Conservation (phyloP, 805 yeast genomes). For the Pichia ethanolica region DNA sequence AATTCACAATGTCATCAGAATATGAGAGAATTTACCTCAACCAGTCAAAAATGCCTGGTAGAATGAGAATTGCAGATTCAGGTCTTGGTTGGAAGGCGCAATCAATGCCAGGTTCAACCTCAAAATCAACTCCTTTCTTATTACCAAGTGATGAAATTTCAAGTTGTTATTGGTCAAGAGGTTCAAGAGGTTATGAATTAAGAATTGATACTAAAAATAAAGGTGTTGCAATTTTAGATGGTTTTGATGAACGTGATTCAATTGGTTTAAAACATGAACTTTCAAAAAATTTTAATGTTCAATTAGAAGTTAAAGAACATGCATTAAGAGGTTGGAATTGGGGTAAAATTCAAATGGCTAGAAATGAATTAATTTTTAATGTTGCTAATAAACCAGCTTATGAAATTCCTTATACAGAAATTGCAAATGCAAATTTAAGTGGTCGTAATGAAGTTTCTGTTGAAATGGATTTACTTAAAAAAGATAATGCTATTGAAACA, state of each 20-base stretch:
- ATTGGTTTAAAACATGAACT: conserved; percentile 75
- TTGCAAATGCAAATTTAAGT: conserved; percentile 80
- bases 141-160: conserved; percentile 81
- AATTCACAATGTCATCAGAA: conserved; percentile 38
- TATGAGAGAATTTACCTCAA: conserved; percentile 88
- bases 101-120: conserved; percentile 35
- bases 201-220: conserved; percentile 82
- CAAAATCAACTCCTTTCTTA: conserved; percentile 66
- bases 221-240: conserved; percentile 84
- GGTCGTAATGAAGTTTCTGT: conserved; percentile 92
- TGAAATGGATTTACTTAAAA: conserved; percentile 54
- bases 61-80: conserved; percentile 91
- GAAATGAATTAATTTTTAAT: conserved; percentile 82
- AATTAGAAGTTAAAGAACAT: conserved; percentile 80
- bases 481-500: conserved; percentile 40
- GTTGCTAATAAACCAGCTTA: conserved; percentile 85
- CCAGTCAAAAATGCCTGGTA: conserved; percentile 76
- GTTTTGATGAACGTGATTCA: conserved; percentile 82
- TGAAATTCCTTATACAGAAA: conserved; percentile 77
- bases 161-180: conserved; percentile 84
- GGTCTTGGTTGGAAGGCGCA: conserved; percentile 91
- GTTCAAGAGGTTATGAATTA: conserved; percentile 84
- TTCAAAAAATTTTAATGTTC: conserved; percentile 63
- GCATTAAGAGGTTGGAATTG: conserved; percentile 98
- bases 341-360: conserved; percentile 90